Conservation (phyloP, 805 yeast species). For the Aciculoconidium aculeatum region DNA sequence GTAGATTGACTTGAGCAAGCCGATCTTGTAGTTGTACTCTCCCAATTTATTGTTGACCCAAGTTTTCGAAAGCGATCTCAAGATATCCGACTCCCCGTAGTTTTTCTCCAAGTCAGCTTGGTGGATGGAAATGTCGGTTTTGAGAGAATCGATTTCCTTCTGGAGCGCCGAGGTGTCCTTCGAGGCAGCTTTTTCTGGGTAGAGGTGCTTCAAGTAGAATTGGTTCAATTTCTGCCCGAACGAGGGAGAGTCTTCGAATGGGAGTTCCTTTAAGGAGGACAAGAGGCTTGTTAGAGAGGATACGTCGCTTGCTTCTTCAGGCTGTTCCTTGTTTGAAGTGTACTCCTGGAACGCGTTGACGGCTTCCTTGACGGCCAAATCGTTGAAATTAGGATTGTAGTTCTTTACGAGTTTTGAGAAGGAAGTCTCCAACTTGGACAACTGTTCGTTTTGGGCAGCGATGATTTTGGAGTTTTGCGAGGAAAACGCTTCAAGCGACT, state of each 20-base stretch:
- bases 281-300: too few relatives aligned
- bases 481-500: slow-evolving; percentile 9
- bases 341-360: slow-evolving; percentile 50
- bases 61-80: slow-evolving; percentile 49
- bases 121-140: slow-evolving; percentile 9
- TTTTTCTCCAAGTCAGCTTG: slow-evolving; percentile 19
- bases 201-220: too few relatives aligned
- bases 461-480: slow-evolving; percentile 4
- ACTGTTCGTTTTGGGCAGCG: slow-evolving; percentile 11
- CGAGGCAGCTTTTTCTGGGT: too few relatives aligned
- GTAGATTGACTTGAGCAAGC: slow-evolving; percentile 48
- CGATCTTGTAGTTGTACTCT: slow-evolving; percentile 64
- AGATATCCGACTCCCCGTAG: slow-evolving; percentile 60
- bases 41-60: slow-evolving; percentile 52
- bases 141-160: slow-evolving; percentile 12
- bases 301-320: too few relatives aligned
- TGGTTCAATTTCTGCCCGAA: too few relatives aligned
- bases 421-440: slow-evolving; percentile 38
- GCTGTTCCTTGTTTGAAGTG: slow-evolving; percentile 32
- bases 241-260: too few relatives aligned
- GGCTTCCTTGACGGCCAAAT: slow-evolving; percentile 75
- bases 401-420: slow-evolving; percentile 44
- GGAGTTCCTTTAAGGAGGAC: too few relatives aligned
- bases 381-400: slow-evolving; percentile 84
- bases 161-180: too few relatives aligned